These are phyloP conservation scores for Roridomyces roridus DNA, from an alignment of 768 basidiomycete species.

Conservation along the genomic window DNA sequence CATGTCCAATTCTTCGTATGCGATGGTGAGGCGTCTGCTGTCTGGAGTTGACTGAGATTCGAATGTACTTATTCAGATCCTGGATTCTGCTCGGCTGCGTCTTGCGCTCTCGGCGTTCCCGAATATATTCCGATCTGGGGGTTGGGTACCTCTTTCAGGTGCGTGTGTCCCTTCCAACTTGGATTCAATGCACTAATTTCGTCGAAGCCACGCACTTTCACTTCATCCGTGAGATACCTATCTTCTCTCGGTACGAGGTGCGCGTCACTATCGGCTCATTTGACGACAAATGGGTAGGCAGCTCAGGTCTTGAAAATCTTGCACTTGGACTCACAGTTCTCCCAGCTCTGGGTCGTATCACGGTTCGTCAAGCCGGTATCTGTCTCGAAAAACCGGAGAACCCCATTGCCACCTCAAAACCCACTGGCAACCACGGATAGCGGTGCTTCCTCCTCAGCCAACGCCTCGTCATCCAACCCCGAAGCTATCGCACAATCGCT, in stretches of 20 bases:
- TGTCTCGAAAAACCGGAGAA: slow-evolving; percentile 41
- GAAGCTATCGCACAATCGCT: slow-evolving; percentile 5
- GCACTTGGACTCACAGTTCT: neutral
- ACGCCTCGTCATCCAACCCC: neutral
- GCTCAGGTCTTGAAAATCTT: slow-evolving; percentile 23
- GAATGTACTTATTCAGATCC: slow-evolving; percentile 41
- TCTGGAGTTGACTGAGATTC: too few relatives aligned
- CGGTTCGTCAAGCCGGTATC: slow-evolving; percentile 64
- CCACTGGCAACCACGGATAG: too few relatives aligned
- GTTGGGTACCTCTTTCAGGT: slow-evolving; percentile 67
- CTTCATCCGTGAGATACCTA: slow-evolving; percentile 56
- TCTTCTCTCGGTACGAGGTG: slow-evolving; percentile 51
- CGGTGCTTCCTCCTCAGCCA: neutral
- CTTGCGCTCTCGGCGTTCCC: slow-evolving; percentile 58
- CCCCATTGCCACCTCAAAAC: too few relatives aligned
- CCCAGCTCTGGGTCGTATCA: slow-evolving; percentile 65
- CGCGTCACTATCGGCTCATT: slow-evolving; percentile 50
- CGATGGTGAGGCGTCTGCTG: slow-evolving; percentile 48
- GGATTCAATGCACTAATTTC: neutral
- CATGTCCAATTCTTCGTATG: slow-evolving; percentile 82
- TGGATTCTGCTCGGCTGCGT: slow-evolving; percentile 57
- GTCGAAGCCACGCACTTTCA: slow-evolving; percentile 48
- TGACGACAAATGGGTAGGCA: slow-evolving; percentile 69
- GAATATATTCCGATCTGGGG: slow-evolving; percentile 60
- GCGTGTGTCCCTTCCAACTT: too few relatives aligned